Base-by-base conservation (phyloP, 169 alveolate genomes). In the Plasmodium inui region DNA sequence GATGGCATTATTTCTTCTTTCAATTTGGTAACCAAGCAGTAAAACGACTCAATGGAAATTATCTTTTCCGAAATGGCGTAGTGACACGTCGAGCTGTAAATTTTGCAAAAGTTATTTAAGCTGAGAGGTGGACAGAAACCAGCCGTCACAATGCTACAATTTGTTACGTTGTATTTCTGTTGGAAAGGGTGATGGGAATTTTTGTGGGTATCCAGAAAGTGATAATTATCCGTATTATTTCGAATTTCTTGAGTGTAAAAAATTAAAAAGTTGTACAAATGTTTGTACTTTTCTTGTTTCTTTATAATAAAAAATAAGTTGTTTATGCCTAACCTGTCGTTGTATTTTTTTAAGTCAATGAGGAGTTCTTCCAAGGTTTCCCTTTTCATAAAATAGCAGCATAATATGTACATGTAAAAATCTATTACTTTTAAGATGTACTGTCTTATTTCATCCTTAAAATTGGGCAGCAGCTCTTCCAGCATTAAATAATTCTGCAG, bases 41-140 rank as follows among this genome's bases (percentile, higher is more conserved):
- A 89, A 7, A 78, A 41, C n/a, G 94, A 89, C 82, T 89, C 94
- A 17, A 89, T 12, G 17, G 90, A 61, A 22, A 89, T 67, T 61
- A 89, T 79, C 50, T 89, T 89, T 89, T 89, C 94, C 28, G 94
- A 78, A 79, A 89, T 74, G 17, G 90, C 94, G 46, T 89, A 79
- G 37, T 41, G 53, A 37, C 83, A 89, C 19, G 90, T 61, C 34
- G 73, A 89, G 50, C 94, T 89, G 50, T 79, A 78, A 71, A 89
- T 79, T 89, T 71, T 89, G 37, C 32, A n/a, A 79, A 57, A 89
- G 50, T 89, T 89, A 19, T 41, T 72, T 57, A 89, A 53, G 72
- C 34, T 37, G 73, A 57, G 32, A 74, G 26, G 71, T 17, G 76
- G 74, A 9, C 44, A 74, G 50, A 26, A 53, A 34, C 46, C 41